phyloP scores from a whole-genome alignment of 495 filamentous ascomycete genomes.

The Podospora australis region DNA sequence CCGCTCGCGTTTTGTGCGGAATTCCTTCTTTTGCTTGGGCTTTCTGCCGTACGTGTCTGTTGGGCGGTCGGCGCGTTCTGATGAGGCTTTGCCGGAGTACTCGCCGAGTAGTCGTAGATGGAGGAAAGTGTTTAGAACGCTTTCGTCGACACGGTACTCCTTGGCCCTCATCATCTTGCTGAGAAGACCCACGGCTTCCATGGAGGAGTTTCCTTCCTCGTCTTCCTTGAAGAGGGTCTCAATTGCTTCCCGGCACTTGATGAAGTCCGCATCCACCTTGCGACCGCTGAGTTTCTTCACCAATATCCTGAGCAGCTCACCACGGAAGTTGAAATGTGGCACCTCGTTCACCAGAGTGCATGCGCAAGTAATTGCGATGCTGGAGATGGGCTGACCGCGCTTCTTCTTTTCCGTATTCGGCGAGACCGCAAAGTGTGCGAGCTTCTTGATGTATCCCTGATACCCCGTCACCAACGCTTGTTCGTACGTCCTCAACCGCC shows the following conservation, averaged over 20 bases:
- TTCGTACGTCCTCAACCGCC: conserved; percentile 72
- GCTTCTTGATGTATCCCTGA: conserved; percentile 69
- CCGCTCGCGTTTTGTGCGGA: conserved; percentile 43
- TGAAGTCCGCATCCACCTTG: conserved; percentile 61
- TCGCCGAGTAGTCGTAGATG: conserved; percentile 83
- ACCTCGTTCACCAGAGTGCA: conserved; percentile 70
- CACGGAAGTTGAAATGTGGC: conserved; percentile 94
- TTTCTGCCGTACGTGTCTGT: conserved; percentile 52
- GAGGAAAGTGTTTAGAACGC: conserved; percentile 82
- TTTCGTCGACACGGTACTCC: conserved; percentile 74
- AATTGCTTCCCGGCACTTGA: conserved; percentile 72
- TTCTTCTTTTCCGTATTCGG: conserved; percentile 26
- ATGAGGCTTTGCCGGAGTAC: conserved; percentile 74
- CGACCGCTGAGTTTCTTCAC: conserved; percentile 70
- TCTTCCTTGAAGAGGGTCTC: conserved; percentile 80
- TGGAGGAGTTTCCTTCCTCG: conserved; percentile 77
- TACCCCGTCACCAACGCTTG: conserved; percentile 76
- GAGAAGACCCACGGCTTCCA: conserved; percentile 78
- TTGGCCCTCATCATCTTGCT: conserved; percentile 90
- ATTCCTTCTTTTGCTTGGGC: conserved; percentile 59
- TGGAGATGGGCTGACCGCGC: conserved; percentile 43
- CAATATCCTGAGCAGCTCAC: conserved; percentile 78
- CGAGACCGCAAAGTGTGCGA: conserved; percentile 56
- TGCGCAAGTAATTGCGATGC: conserved; percentile 76
- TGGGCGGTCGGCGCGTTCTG: conserved; percentile 58